These are phyloP conservation scores for Boletus patriciae DNA, from an alignment of 768 basidiomycete genomes.

Conservation along the genomic window DNA sequence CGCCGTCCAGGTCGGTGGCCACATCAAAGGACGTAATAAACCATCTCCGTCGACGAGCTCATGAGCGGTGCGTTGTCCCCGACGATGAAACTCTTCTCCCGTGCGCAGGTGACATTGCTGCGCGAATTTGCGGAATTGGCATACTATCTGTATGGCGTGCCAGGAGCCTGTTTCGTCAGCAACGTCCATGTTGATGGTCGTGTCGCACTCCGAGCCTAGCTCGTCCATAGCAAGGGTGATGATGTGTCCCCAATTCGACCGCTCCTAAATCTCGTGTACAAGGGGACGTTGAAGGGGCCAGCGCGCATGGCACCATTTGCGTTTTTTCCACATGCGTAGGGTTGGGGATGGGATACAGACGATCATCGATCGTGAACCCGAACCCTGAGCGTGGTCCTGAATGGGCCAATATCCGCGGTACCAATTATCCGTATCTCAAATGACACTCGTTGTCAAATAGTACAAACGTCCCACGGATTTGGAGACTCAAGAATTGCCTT, in stretches of 20 bases:
- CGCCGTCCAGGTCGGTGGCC: too few species aligned
- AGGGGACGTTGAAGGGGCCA: too few species aligned
- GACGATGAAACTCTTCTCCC: slow-evolving; percentile 84
- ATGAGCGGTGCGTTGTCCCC: slow-evolving; percentile 50
- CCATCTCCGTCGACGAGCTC: slow-evolving; percentile 89
- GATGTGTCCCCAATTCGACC: too few species aligned
- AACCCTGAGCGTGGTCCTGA: slow-evolving; percentile 71
- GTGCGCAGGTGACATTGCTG: too few species aligned
- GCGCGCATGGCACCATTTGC: too few species aligned
- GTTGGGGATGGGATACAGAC: slow-evolving; percentile 36
- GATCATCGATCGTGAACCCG: too few species aligned
- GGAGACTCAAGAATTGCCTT: too few species aligned
- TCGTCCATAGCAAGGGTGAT: background rate
- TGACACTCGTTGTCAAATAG: slow-evolving; percentile 66
- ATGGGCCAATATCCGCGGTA: slow-evolving; percentile 84
- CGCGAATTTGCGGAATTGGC: too few species aligned
- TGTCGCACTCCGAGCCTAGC: slow-evolving; percentile 24
- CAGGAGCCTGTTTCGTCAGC: too few species aligned
- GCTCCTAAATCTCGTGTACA: too few species aligned
- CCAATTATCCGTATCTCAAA: slow-evolving; percentile 69
- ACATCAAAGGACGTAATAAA: slow-evolving; percentile 54
- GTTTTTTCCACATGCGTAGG: too few species aligned
- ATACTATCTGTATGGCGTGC: too few species aligned
- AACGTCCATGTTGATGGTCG: slow-evolving; percentile 39
- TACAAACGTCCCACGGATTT: slow-evolving; percentile 86